These are phyloP conservation scores for Aureobasidium sp. DNA, from an alignment of 2,329 filamentous ascomycete species.

Conservation along the genomic window DNA sequence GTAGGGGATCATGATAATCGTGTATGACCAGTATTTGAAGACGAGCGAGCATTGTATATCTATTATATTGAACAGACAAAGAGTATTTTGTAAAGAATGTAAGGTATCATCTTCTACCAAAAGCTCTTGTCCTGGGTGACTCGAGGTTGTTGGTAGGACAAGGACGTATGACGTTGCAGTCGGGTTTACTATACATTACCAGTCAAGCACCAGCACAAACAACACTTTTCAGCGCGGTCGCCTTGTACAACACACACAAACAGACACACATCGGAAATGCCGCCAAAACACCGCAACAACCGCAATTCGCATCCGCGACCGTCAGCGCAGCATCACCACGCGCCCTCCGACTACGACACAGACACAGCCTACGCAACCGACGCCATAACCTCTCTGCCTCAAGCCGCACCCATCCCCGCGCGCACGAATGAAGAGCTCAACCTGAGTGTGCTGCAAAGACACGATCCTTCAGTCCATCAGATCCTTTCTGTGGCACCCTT, in stretches of 20 bases:
- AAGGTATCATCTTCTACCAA: no score
- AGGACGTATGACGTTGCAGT: constrained; percentile 2
- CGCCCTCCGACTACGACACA: constrained; percentile 46
- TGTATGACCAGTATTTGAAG: neutral
- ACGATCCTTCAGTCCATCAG: constrained; percentile 64
- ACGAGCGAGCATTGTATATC: neutral
- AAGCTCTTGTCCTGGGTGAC: no score
- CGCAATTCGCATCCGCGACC: constrained; percentile 10
- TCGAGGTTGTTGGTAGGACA: neutral
- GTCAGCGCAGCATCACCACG: constrained; percentile 3
- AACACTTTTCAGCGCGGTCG: neutral
- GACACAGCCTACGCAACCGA: constrained; percentile 35
- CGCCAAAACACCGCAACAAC: constrained; percentile 11
- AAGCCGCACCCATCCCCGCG: constrained; percentile 34
- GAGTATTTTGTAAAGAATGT: no score
- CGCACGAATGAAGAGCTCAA: constrained; percentile 83
- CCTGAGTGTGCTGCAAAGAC: constrained; percentile 71
- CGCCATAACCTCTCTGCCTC: constrained; percentile 19
- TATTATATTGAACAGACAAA: no score
- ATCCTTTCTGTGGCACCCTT: constrained; percentile 80
- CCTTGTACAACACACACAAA: neutral
- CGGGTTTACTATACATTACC: no score
- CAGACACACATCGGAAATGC: neutral
- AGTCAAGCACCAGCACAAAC: neutral
- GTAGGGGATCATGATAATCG: neutral